Evolutionary conservation across 1,139 yeast genomes (phyloP).

Genomic region (Kodamaea anthophila): DNA sequence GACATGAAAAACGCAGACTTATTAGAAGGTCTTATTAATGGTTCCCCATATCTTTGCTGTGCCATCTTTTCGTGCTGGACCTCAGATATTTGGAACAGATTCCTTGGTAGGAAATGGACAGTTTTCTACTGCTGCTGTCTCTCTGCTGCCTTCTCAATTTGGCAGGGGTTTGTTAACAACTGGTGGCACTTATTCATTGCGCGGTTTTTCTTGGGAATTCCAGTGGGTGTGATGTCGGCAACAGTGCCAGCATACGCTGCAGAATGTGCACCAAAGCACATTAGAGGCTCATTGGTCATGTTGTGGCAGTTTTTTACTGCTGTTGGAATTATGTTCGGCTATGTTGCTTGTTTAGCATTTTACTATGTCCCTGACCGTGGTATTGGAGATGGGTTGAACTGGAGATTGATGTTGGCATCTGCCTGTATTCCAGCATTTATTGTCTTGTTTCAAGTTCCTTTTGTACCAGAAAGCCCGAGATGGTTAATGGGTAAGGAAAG

Average conservation of each 20-base stretch:
- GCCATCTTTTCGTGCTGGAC: slow-evolving; percentile 68
- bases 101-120: slow-evolving; percentile 67
- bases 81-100: slow-evolving; percentile 60
- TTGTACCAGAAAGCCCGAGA: slow-evolving; percentile 29
- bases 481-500: slow-evolving; percentile 27
- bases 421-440: slow-evolving; percentile 69
- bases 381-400: slow-evolving; percentile 42
- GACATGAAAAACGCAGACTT: slow-evolving; percentile 49
- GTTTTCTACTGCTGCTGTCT: slow-evolving; percentile 62
- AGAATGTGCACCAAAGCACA: slow-evolving; percentile 70
- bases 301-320: slow-evolving; percentile 90
- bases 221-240: slow-evolving; percentile 75
- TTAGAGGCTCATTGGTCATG: slow-evolving; percentile 80
- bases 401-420: slow-evolving; percentile 81
- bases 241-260: slow-evolving; percentile 84
- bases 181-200: slow-evolving; percentile 79
- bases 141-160: slow-evolving; percentile 63
- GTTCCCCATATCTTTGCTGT: slow-evolving; percentile 78
- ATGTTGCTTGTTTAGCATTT: slow-evolving; percentile 61
- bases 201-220: slow-evolving; percentile 67
- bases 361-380: slow-evolving; percentile 23
- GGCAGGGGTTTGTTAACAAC: slow-evolving; percentile 67
- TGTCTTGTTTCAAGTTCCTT: slow-evolving; percentile 60
- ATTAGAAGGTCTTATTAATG: slow-evolving; percentile 70
- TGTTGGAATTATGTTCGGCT: slow-evolving; percentile 79